These are phyloP conservation scores for Thecaphora frezii DNA, from an alignment of 1,284 basidiomycete species.

Conservation along the genomic window DNA sequence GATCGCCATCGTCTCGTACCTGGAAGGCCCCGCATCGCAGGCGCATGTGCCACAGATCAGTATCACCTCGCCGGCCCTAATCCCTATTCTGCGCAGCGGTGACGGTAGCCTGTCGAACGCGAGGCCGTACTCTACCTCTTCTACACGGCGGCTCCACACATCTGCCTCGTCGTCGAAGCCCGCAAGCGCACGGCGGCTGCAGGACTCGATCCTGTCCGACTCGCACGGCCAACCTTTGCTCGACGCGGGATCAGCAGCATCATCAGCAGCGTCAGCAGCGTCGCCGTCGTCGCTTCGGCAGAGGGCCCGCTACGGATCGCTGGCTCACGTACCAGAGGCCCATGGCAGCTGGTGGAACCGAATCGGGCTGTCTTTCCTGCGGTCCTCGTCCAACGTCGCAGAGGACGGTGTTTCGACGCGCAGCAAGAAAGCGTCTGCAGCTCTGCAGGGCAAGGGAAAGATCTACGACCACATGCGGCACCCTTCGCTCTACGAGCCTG, in stretches of 20 bases:
- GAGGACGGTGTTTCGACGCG: too few species aligned
- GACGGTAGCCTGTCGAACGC: too few species aligned
- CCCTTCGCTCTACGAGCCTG: conserved; percentile 60
- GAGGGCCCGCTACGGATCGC: conserved; percentile 7
- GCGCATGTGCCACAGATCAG: neutral
- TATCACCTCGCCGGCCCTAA: neutral
- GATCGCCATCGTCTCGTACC: conserved; percentile 25
- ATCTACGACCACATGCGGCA: conserved; percentile 45
- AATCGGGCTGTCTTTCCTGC: neutral
- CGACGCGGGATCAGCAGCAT: too few species aligned
- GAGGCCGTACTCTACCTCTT: conserved; percentile 18
- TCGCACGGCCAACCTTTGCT: neutral
- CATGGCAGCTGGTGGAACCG: conserved; percentile 26
- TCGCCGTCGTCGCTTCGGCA: too few species aligned
- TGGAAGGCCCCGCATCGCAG: neutral
- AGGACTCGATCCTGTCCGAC: neutral
- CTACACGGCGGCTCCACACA: conserved; percentile 11
- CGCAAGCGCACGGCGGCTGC: neutral
- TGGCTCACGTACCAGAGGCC: conserved; percentile 17
- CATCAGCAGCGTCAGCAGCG: too few species aligned
- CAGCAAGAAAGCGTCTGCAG: neutral
- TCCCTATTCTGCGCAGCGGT: too few species aligned
- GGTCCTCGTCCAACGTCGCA: neutral
- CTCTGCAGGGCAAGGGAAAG: conserved; percentile 6
- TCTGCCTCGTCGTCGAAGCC: neutral